A percentile compares a stretch with the other conserved stretches of the same genome.
Conservation (phyloP, 352 stramenopile genomes). For the Pythium coloratum region DNA sequence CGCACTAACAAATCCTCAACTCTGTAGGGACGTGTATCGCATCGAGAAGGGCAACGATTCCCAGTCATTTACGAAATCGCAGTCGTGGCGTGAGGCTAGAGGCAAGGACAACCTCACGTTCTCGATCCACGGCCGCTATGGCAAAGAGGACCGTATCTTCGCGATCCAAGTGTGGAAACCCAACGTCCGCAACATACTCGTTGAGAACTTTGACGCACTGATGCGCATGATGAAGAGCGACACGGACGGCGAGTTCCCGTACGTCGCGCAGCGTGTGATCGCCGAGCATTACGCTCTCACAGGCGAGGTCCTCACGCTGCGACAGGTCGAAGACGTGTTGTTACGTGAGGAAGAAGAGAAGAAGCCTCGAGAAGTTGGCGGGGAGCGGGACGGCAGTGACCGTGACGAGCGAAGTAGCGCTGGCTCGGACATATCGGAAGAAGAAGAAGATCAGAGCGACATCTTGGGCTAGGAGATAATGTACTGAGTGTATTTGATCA, state of each 20-base stretch:
- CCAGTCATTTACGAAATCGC: constrained; percentile 51
- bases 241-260: constrained; percentile 50
- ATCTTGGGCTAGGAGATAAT: constrained; percentile 36
- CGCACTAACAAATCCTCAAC: background rate
- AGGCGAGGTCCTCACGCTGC: constrained; percentile 41
- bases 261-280: constrained; percentile 41
- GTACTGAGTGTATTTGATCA: background rate
- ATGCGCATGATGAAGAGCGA: constrained; percentile 48
- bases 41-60: constrained; percentile 44
- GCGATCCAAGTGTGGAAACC: constrained; percentile 46
- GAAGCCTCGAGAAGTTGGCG: constrained; percentile 19
- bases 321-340: constrained; percentile 47
- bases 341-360: constrained; percentile 48
- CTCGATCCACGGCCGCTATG: constrained; percentile 41
- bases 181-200: constrained; percentile 48
- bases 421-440: constrained; percentile 28
- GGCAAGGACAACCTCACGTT: constrained; percentile 49
- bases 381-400: constrained; percentile 14
- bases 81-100: constrained; percentile 47
- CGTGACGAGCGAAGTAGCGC: constrained; percentile 27
- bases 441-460: constrained; percentile 32
- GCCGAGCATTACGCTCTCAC: constrained; percentile 43
- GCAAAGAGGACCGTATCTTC: constrained; percentile 44
- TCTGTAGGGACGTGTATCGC: constrained; percentile 41
- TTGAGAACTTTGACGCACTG: constrained; percentile 47